Evolutionary conservation across 257 asterid species (phyloP).

Genomic region (Salvia splendens): DNA sequence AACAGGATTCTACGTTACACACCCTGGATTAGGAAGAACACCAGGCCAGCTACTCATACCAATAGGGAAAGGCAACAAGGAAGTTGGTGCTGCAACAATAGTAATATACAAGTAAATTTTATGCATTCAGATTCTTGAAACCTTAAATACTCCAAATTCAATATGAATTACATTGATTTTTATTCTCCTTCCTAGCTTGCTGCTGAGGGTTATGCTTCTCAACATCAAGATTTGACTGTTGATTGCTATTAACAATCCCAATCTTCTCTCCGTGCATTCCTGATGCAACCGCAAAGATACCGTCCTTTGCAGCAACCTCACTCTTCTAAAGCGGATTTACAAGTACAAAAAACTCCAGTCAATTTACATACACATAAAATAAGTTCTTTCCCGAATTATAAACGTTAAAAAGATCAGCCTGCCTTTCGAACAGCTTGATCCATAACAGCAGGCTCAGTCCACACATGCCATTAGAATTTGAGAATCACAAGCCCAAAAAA

Average conservation of each 20-base stretch:
- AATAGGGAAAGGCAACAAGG: slow-evolving; percentile 39
- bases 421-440: slow-evolving; percentile 37
- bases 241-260: slow-evolving; percentile 21
- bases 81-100: slow-evolving; percentile 43
- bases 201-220: slow-evolving; percentile 40
- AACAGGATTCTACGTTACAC: slow-evolving; percentile 23
- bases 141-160: not conserved
- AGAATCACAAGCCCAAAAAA: slow-evolving; percentile 13
- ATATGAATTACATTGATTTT: slow-evolving; percentile 36
- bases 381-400: not conserved
- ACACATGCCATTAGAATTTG: slow-evolving; percentile 26
- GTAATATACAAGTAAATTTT: not conserved
- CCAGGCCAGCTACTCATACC: slow-evolving; percentile 48
- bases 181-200: slow-evolving; percentile 37
- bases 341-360: slow-evolving; percentile 9
- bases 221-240: slow-evolving; percentile 32
- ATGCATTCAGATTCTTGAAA: slow-evolving; percentile 2
- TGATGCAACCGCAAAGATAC: slow-evolving; percentile 17
- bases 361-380: slow-evolving; percentile 10
- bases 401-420: slow-evolving; percentile 22
- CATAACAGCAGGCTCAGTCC: slow-evolving; percentile 23
- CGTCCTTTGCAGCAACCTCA: slow-evolving; percentile 28
- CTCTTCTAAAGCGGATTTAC: slow-evolving; percentile 37
- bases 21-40: slow-evolving; percentile 52
- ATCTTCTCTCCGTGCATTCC: slow-evolving; percentile 28